Evolutionary conservation across 2,329 filamentous ascomycete genomes (phyloP).

Genomic region (Tolypocladium inflatum): DNA sequence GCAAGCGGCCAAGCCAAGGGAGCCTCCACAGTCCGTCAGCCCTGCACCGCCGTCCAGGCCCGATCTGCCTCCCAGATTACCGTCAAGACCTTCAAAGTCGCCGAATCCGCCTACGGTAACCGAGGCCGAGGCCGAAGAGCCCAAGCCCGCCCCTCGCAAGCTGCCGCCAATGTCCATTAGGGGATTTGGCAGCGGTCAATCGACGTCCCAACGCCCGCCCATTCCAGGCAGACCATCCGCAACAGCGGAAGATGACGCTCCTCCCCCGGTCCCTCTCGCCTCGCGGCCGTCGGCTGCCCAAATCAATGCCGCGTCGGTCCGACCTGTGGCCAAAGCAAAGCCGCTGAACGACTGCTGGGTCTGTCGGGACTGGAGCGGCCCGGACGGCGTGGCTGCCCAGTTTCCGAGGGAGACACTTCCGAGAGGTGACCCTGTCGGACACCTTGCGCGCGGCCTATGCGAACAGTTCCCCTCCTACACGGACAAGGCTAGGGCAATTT

Average conservation of each 20-base stretch:
- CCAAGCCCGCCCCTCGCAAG: conserved; percentile 3
- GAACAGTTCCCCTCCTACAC: conserved; percentile 70
- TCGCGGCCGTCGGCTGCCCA: conserved; percentile 44
- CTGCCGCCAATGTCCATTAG: conserved; percentile 7
- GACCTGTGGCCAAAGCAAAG: conserved; percentile 15
- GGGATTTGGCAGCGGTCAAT: conserved; percentile 11
- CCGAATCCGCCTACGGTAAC: conserved; percentile 3
- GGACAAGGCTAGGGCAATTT: conserved; percentile 87
- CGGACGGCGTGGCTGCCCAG: conserved; percentile 68
- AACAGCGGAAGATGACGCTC: conserved; percentile 19
- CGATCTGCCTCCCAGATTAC: conserved; percentile 38
- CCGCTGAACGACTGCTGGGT: conserved; percentile 51
- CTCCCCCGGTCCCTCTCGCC: conserved; percentile 42
- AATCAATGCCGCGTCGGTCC: conserved; percentile 33
- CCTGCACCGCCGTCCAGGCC: conserved; percentile 23
- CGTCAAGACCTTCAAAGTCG: conserved; percentile 35
- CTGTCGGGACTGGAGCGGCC: conserved; percentile 80
- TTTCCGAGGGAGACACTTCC: conserved; percentile 68
- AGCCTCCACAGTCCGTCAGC: conserved; percentile 15
- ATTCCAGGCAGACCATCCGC: conserved; percentile 3
- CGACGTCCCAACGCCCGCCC: conserved; percentile 1
- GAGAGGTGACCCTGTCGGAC: conserved; percentile 52
- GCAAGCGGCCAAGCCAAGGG: conserved; percentile 2
- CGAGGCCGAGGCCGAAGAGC: background rate
- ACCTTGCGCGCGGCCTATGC: conserved; percentile 71